A percentile compares a stretch with the other conserved stretches of the same genome.
These are phyloP conservation scores for Sesbania bispinosa DNA, from an alignment of 306 rosid genomes.

Conservation along the genomic window DNA sequence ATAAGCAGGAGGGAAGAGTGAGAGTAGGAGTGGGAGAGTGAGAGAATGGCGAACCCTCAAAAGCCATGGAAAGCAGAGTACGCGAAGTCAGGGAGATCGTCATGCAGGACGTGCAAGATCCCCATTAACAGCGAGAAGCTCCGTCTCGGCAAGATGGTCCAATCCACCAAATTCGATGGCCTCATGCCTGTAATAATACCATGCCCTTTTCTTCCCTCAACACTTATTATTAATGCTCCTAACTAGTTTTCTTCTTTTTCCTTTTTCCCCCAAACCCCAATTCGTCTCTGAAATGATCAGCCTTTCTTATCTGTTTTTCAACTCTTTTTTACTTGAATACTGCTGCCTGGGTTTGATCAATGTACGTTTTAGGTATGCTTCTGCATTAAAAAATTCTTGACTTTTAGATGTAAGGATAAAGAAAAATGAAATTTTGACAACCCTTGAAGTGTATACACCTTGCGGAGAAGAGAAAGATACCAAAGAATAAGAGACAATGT, in stretches of 20 bases:
- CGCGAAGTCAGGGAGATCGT: slow-evolving; percentile 85
- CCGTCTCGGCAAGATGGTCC: slow-evolving; percentile 96
- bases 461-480: no score
- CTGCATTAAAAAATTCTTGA: not conserved
- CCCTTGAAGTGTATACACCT: no score
- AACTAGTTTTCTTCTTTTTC: not conserved
- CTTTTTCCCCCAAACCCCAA: not conserved
- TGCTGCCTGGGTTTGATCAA: not conserved
- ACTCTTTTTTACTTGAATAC: not conserved
- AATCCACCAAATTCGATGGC: slow-evolving; percentile 89
- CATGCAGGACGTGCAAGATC: slow-evolving; percentile 80
- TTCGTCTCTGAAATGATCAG: not conserved
- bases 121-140: slow-evolving; percentile 63
- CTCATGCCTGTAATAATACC: slow-evolving; percentile 64
- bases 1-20: not conserved
- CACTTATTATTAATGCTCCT: not conserved
- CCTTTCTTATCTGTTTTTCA: not conserved
- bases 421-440: no score
- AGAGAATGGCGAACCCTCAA: slow-evolving; percentile 67
- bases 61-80: slow-evolving; percentile 95
- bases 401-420: not conserved
- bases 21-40: not conserved
- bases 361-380: not conserved
- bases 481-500: no score
- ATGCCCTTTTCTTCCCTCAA: not conserved